These are phyloP conservation scores for Misopates orontium DNA, from an alignment of 257 asterid genomes.

Conservation along the genomic window DNA sequence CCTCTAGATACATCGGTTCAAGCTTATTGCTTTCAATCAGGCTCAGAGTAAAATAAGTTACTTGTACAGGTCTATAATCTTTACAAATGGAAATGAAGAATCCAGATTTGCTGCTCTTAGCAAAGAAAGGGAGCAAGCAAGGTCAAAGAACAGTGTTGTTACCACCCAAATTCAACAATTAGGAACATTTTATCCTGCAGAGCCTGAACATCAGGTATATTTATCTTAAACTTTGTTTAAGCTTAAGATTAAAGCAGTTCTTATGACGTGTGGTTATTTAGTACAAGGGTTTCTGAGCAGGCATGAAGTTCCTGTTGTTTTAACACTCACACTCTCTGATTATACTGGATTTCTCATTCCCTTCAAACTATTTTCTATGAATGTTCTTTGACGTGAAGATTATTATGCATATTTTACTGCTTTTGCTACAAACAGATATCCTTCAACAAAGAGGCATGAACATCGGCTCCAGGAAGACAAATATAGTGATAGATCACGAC, in stretches of 20 bases:
- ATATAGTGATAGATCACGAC: too few relatives aligned
- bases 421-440: slow-evolving; percentile 6
- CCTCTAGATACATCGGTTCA: neutral
- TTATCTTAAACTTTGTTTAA: slow-evolving; percentile 4
- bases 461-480: neutral
- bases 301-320: slow-evolving; percentile 7
- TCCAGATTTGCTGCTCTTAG: slow-evolving; percentile 79
- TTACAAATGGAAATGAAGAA: slow-evolving; percentile 86
- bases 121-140: slow-evolving; percentile 94
- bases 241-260: slow-evolving; percentile 13
- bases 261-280: neutral
- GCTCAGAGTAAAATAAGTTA: slow-evolving; percentile 21
- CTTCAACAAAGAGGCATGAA: neutral
- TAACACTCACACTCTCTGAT: too few relatives aligned
- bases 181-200: slow-evolving; percentile 72
- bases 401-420: slow-evolving; percentile 22
- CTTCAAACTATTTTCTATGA: too few relatives aligned
- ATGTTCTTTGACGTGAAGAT: slow-evolving; percentile 6
- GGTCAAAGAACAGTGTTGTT: slow-evolving; percentile 70
- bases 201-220: slow-evolving; percentile 92
- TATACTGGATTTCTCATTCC: too few relatives aligned
- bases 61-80: slow-evolving; percentile 77
- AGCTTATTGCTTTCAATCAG: too few relatives aligned
- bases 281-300: slow-evolving; percentile 16
- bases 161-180: slow-evolving; percentile 87